Evolutionary conservation across 2,329 filamentous ascomycete genomes (phyloP).

Genomic region (Mycosphaerelloides madeirae): DNA sequence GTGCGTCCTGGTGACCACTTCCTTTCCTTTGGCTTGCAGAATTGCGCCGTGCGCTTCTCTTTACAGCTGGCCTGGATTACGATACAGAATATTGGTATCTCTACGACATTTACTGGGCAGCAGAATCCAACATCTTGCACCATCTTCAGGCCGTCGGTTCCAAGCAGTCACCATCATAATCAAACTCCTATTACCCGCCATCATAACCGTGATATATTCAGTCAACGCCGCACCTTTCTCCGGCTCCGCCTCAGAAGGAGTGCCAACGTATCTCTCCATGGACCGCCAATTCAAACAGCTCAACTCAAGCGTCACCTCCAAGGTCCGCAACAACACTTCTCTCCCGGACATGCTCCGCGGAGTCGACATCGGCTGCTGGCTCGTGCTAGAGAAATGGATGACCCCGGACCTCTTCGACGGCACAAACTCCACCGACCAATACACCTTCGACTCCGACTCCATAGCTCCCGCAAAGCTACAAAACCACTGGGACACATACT

Average conservation of each 20-base stretch:
- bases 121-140: too few relatives aligned
- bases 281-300: not conserved
- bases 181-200: too few relatives aligned
- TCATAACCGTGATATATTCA: too few relatives aligned
- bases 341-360: conserved; percentile 25
- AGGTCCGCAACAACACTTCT: not conserved
- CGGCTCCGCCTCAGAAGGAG: not conserved
- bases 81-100: not conserved
- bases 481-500: conserved; percentile 34
- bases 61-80: too few relatives aligned
- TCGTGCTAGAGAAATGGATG: conserved; percentile 37
- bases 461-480: conserved; percentile 28
- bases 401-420: conserved; percentile 33
- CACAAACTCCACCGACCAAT: conserved; percentile 35
- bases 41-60: not conserved
- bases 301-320: not conserved
- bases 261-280: not conserved
- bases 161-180: too few relatives aligned
- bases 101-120: too few relatives aligned
- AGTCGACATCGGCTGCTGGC: conserved; percentile 36
- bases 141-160: too few relatives aligned
- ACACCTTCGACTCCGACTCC: conserved; percentile 33
- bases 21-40: not conserved
- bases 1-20: conserved; percentile 3
- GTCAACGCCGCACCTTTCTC: too few relatives aligned